Evolutionary conservation across 148 eudicot species (phyloP).

Genomic region (Limonium bicolor): DNA sequence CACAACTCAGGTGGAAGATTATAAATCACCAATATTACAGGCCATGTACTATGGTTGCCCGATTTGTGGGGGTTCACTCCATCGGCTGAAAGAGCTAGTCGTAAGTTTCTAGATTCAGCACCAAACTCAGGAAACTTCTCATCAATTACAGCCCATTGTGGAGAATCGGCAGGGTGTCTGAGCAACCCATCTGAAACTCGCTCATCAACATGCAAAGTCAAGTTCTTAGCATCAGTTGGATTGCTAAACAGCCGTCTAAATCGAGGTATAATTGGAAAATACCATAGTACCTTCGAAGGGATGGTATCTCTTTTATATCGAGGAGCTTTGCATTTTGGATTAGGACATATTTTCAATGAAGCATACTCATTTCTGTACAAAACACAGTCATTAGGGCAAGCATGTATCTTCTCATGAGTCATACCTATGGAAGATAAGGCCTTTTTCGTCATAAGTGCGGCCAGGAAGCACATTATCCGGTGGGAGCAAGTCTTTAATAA

Average conservation of each 20-base stretch:
- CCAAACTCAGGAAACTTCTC: not conserved
- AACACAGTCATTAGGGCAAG: conserved; percentile 1
- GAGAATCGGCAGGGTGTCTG: conserved; percentile 9
- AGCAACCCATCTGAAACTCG: not conserved
- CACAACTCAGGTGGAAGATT: conserved; percentile 13
- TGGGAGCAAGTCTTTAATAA: conserved; percentile 1
- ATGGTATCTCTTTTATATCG: not conserved
- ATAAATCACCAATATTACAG: conserved; percentile 4
- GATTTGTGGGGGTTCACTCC: conserved; percentile 7
- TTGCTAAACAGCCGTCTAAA: conserved; percentile 13
- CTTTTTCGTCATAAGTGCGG: not conserved
- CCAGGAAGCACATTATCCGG: not conserved
- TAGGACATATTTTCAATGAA: not conserved
- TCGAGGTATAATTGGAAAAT: conserved; percentile 13
- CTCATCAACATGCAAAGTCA: conserved; percentile 13
- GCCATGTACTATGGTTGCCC: conserved; percentile 12
- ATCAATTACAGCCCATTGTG: conserved; percentile 15
- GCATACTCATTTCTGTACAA: not conserved
- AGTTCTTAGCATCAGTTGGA: conserved; percentile 1
- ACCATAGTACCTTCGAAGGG: not conserved
- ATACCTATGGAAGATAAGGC: not conserved
- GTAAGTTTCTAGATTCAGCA: conserved; percentile 8
- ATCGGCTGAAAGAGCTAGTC: conserved; percentile 13
- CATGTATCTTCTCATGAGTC: not conserved
- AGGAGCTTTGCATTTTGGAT: not conserved